A percentile compares a stretch with the other conserved stretches of the same genome.
These are phyloP conservation scores for Delonix regia DNA, from an alignment of 306 rosid species.

Conservation along the genomic window DNA sequence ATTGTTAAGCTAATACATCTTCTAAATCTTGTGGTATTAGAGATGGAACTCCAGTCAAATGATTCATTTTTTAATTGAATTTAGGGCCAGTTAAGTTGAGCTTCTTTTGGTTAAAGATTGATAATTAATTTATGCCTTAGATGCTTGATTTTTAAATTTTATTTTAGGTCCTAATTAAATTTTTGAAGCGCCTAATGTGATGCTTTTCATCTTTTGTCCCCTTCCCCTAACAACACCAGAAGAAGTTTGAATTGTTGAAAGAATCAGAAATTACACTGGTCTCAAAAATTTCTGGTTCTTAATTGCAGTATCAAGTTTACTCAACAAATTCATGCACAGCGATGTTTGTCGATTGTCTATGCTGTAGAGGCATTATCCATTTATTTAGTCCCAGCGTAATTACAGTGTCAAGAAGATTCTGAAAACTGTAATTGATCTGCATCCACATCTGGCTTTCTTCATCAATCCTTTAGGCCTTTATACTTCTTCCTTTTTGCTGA, in stretches of 20 bases:
- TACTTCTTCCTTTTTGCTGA: neutral
- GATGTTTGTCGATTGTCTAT: neutral
- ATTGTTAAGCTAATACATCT: slow-evolving; percentile 19
- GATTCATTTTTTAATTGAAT: neutral
- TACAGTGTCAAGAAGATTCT: neutral
- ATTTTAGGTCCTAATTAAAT: neutral
- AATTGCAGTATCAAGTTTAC: neutral
- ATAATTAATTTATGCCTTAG: neutral
- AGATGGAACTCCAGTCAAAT: neutral
- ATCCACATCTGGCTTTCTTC: neutral
- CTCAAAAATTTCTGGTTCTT: neutral
- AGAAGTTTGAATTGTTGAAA: neutral
- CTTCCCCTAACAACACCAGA: neutral
- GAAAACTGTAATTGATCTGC: neutral
- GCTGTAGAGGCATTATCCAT: neutral
- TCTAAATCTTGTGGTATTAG: neutral
- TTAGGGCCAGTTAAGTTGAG: neutral
- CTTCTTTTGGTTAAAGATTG: neutral
- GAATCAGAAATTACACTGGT: neutral
- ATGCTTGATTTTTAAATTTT: neutral
- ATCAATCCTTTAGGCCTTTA: neutral
- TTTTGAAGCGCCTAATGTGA: neutral
- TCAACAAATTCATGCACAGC: neutral
- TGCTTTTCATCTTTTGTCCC: slow-evolving; percentile 1
- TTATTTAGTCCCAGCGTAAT: neutral